A percentile compares a stretch with the other conserved stretches of the same genome.
These are phyloP conservation scores for Boletus rex-veris DNA, from an alignment of 768 basidiomycete genomes.

Conservation along the genomic window DNA sequence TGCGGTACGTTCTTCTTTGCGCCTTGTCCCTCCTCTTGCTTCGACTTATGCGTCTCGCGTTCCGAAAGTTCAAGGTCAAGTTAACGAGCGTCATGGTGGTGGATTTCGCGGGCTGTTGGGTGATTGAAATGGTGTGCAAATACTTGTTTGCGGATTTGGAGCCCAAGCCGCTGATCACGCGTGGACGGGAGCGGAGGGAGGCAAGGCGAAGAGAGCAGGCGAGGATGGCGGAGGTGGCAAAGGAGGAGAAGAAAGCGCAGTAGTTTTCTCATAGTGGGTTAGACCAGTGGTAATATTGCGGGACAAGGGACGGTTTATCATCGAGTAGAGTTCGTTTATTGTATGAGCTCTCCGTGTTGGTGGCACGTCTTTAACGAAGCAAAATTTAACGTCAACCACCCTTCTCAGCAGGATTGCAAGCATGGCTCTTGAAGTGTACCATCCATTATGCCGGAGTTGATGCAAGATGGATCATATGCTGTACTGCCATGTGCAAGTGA, in stretches of 20 bases:
- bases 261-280: slow-evolving; percentile 8
- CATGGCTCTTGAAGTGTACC: no score
- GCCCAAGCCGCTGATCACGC: slow-evolving; percentile 79
- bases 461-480: no score
- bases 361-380: no score
- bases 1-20: slow-evolving; percentile 47
- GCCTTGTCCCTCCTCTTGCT: neutral
- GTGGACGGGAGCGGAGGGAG: slow-evolving; percentile 79
- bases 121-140: slow-evolving; percentile 82
- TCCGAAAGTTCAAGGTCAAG: slow-evolving; percentile 71
- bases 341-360: no score
- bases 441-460: no score
- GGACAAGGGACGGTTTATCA: neutral
- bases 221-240: slow-evolving; percentile 18
- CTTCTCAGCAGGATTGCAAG: no score
- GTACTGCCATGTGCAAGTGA: no score
- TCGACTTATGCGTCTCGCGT: no score
- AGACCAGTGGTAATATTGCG: neutral
- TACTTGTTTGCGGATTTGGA: slow-evolving; percentile 82
- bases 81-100: slow-evolving; percentile 78
- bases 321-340: neutral
- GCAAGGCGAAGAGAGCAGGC: slow-evolving; percentile 46
- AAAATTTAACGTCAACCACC: no score
- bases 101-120: slow-evolving; percentile 87
- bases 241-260: slow-evolving; percentile 38